Evolutionary conservation across 306 rosid genomes (phyloP).

Genomic region (Alnus glutinosa): DNA sequence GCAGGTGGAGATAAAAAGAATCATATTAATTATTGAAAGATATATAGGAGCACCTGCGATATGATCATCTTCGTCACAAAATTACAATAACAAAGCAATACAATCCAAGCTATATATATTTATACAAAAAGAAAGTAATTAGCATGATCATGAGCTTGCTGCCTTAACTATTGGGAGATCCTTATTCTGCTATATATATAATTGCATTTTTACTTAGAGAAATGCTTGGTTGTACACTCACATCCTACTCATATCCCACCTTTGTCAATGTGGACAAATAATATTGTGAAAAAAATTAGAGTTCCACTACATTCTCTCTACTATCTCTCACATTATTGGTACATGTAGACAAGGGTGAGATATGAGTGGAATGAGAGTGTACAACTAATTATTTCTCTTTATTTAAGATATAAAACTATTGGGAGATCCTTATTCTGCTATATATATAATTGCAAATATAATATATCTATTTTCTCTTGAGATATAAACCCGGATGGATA

Average conservation of each 20-base stretch:
- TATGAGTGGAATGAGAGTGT: too few species aligned
- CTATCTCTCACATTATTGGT: too few species aligned
- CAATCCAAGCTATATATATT: not conserved
- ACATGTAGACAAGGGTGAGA: too few species aligned
- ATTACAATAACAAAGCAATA: not conserved
- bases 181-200: constrained; percentile 1
- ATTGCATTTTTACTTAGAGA: too few species aligned
- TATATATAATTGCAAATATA: too few species aligned
- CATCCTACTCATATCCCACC: too few species aligned
- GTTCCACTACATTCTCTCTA: too few species aligned
- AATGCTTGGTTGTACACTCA: too few species aligned
- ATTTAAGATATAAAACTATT: not conserved
- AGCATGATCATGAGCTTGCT: not conserved
- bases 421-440: constrained; percentile 16
- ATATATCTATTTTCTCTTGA: not conserved
- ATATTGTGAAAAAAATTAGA: too few species aligned
- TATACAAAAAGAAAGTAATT: not conserved
- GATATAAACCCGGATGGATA: too few species aligned
- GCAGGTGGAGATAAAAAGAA: not conserved
- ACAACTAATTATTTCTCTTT: too few species aligned
- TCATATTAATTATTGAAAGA: not conserved
- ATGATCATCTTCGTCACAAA: not conserved
- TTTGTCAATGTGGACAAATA: too few species aligned
- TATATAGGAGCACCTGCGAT: not conserved
- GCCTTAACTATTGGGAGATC: constrained; percentile 5